These are phyloP conservation scores for Gnetum montanum DNA, from an alignment of 75 land plant genomes.

Conservation along the genomic window DNA sequence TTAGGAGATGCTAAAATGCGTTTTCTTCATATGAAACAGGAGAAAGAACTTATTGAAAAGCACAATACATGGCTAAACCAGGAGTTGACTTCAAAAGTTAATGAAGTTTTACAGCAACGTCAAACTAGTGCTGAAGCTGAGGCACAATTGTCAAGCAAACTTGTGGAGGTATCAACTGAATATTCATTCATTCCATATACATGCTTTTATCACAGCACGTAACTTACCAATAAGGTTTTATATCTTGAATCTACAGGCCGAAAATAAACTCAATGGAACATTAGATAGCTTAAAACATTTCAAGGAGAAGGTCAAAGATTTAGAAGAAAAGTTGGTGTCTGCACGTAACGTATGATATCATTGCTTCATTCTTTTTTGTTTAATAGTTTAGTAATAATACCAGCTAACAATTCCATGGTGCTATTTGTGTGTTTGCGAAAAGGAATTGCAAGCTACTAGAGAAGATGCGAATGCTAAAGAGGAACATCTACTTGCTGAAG, in stretches of 20 bases:
- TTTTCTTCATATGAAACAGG: slow-evolving; percentile 26
- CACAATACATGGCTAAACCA: slow-evolving; percentile 90
- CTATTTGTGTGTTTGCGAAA: not conserved
- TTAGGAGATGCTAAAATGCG: no score
- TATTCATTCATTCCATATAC: no score
- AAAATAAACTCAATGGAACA: slow-evolving; percentile 43
- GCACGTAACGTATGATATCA: slow-evolving; percentile 48
- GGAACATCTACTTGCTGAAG: slow-evolving; percentile 56
- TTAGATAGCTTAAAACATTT: slow-evolving; percentile 34
- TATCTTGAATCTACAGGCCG: slow-evolving; percentile 37
- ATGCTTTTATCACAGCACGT: not conserved
- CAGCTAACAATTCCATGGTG: not conserved
- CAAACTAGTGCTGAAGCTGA: slow-evolving; percentile 44
- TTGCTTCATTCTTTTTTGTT: slow-evolving; percentile 2
- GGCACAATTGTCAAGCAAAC: slow-evolving; percentile 60
- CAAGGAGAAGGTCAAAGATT: slow-evolving; percentile 57
- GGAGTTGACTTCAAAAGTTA: slow-evolving; percentile 66
- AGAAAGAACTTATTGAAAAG: slow-evolving; percentile 77
- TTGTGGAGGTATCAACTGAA: slow-evolving; percentile 45
- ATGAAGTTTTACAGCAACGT: slow-evolving; percentile 46
- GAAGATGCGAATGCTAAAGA: slow-evolving; percentile 59
- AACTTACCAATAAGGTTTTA: not conserved
- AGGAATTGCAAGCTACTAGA: slow-evolving; percentile 63
- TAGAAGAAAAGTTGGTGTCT: slow-evolving; percentile 42
- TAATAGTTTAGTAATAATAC: not conserved